These are phyloP conservation scores for Thuidium tamariscinum DNA, from an alignment of 225 moss, liverwort and hornwort species.

Conservation along the genomic window DNA sequence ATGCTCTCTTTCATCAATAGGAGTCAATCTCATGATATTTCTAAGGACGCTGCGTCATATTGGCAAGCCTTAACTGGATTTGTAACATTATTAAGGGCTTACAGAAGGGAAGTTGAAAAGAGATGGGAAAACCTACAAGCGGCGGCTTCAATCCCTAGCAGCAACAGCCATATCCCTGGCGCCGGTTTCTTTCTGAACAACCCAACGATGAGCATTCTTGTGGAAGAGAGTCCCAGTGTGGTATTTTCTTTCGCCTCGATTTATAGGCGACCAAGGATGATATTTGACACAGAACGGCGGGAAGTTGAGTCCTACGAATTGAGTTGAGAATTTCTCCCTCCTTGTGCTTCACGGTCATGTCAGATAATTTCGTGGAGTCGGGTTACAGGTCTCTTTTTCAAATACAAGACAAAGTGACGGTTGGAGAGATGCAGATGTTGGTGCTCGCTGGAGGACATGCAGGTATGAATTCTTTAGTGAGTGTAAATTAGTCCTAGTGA, in stretches of 20 bases:
- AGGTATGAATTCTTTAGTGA: too few species aligned
- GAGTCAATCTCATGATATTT: not conserved
- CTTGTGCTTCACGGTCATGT: not conserved
- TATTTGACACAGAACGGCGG: not conserved
- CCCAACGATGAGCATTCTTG: conserved; percentile 60
- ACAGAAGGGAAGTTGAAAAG: not conserved
- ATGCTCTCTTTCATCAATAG: not conserved
- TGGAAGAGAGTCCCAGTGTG: conserved; percentile 81
- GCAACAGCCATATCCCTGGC: conserved; percentile 91
- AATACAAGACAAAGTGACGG: not conserved
- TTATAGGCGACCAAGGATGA: not conserved
- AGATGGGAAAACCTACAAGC: conserved; percentile 49
- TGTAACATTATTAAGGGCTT: not conserved
- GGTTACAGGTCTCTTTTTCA: conserved; percentile 10
- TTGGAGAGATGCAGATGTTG: conserved; percentile 15
- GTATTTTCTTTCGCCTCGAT: not conserved
- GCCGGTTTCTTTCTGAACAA: conserved; percentile 48
- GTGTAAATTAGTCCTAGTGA: too few species aligned
- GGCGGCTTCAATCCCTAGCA: conserved; percentile 74
- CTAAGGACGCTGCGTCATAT: not conserved
- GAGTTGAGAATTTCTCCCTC: not conserved
- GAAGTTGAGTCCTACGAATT: not conserved
- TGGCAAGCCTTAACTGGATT: not conserved
- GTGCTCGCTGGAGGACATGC: too few species aligned
- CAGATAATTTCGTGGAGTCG: conserved; percentile 20